Percentiles rank a stretch among this genome's conserved stretches.
Evolutionary conservation across 2,329 filamentous ascomycete species (phyloP).

Genomic region (Paradendryphiella salina): DNA sequence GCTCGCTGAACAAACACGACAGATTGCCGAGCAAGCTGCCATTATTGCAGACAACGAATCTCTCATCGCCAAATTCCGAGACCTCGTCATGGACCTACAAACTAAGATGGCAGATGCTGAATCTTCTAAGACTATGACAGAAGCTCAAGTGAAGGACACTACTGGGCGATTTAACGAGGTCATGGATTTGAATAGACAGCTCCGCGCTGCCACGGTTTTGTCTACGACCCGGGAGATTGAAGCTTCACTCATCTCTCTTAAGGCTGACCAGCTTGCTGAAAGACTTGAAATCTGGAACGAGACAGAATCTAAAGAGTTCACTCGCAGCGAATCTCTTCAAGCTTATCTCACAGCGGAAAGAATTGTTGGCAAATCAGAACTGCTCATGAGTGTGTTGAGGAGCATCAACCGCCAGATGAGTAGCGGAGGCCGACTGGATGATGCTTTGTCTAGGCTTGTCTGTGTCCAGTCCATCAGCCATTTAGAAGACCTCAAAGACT

Average conservation of each 20-base stretch:
- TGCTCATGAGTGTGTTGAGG: slow-evolving; percentile 19
- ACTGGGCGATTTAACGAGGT: slow-evolving; percentile 87
- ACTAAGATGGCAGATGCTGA: slow-evolving; percentile 88
- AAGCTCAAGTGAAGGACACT: slow-evolving; percentile 88
- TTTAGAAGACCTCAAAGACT: slow-evolving; percentile 78
- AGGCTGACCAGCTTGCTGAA: slow-evolving; percentile 84
- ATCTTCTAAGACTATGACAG: slow-evolving; percentile 87
- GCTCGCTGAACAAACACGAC: slow-evolving; percentile 78
- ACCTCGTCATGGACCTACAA: slow-evolving; percentile 83
- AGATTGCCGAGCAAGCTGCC: slow-evolving; percentile 75
- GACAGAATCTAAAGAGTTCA: slow-evolving; percentile 62
- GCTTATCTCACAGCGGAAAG: slow-evolving; percentile 86
- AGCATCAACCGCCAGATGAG: slow-evolving; percentile 62
- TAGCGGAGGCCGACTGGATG: slow-evolving; percentile 70
- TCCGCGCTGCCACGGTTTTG: slow-evolving; percentile 87
- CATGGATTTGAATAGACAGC: slow-evolving; percentile 94
- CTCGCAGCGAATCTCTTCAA: slow-evolving; percentile 81
- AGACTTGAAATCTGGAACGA: slow-evolving; percentile 71
- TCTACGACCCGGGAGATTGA: slow-evolving; percentile 94
- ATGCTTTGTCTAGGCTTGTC: slow-evolving; percentile 67
- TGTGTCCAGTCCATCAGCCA: slow-evolving; percentile 79
- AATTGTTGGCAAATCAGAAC: slow-evolving; percentile 77
- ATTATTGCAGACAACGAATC: slow-evolving; percentile 86
- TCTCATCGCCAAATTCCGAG: slow-evolving; percentile 83
- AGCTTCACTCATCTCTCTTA: slow-evolving; percentile 80